Evolutionary conservation across 2,329 filamentous ascomycete genomes (phyloP).

Genomic region (Ilyonectria sp.): DNA sequence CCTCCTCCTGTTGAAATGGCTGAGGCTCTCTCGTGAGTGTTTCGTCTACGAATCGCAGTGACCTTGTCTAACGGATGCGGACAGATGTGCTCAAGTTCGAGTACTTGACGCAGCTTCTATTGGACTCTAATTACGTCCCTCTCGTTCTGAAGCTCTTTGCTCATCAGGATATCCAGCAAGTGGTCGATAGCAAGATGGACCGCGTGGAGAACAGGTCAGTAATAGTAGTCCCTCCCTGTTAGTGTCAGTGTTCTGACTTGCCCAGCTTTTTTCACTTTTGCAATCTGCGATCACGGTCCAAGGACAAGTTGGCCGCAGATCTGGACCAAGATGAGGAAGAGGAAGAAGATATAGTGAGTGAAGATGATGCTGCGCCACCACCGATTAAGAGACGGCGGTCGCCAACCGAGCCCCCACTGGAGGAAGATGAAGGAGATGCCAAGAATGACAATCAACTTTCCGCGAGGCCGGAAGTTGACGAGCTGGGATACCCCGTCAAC

Average conservation of each 20-base stretch:
- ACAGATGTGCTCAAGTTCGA: conserved; percentile 95
- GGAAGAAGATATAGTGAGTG: conserved; percentile 63
- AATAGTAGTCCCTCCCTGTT: neutral
- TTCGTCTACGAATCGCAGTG: neutral
- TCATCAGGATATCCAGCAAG: conserved; percentile 92
- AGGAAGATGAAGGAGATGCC: conserved; percentile 45
- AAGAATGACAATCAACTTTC: conserved; percentile 54
- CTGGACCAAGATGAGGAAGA: conserved; percentile 55
- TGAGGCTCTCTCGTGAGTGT: conserved; percentile 89
- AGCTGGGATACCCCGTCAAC: conserved; percentile 85
- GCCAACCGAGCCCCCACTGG: conserved; percentile 53
- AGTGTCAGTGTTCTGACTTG: conserved; percentile 23
- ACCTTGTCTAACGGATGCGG: neutral
- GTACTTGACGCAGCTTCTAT: conserved; percentile 91
- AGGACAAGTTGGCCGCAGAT: conserved; percentile 53
- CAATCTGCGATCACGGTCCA: conserved; percentile 74
- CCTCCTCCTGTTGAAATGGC: conserved; percentile 93
- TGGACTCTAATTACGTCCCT: conserved; percentile 96
- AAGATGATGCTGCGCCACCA: conserved; percentile 87
- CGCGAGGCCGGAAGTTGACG: conserved; percentile 79
- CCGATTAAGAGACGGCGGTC: conserved; percentile 78
- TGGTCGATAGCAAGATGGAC: conserved; percentile 89
- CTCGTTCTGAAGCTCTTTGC: conserved; percentile 94
- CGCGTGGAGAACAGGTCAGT: conserved; percentile 83
- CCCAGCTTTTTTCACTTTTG: conserved; percentile 92